Evolutionary conservation across 1,284 basidiomycete species (phyloP).

Genomic region (Golubevia sp.): DNA sequence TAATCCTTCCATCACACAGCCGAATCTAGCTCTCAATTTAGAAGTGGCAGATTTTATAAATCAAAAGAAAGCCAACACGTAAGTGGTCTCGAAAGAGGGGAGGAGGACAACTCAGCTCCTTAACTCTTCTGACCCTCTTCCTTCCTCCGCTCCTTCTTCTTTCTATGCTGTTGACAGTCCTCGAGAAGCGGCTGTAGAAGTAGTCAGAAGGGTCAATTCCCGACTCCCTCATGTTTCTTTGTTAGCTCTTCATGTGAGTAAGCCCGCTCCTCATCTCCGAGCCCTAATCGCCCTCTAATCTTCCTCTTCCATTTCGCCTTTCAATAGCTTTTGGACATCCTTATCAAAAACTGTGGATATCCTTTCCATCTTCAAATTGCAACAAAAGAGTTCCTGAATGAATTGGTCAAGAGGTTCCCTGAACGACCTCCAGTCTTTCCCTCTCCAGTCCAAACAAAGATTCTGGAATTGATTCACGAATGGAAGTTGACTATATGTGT

Average conservation of each 20-base stretch:
- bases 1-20: slow-evolving; percentile 81
- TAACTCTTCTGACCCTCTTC: too few species aligned
- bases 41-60: slow-evolving; percentile 94
- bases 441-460: slow-evolving; percentile 89
- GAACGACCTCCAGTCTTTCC: slow-evolving; percentile 95
- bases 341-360: slow-evolving; percentile 94
- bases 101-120: too few species aligned
- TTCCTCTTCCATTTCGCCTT: background rate
- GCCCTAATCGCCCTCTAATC: background rate
- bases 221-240: slow-evolving; percentile 87
- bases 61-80: slow-evolving; percentile 95
- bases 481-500: slow-evolving; percentile 95
- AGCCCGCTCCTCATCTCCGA: background rate
- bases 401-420: slow-evolving; percentile 95
- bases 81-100: too few species aligned
- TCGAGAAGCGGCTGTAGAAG: slow-evolving; percentile 82
- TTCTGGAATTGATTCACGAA: slow-evolving; percentile 87
- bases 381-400: slow-evolving; percentile 99
- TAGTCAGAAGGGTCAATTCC: slow-evolving; percentile 81
- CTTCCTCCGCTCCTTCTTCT: background rate
- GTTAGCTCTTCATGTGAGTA: slow-evolving; percentile 67
- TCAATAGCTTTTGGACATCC: slow-evolving; percentile 76
- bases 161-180: slow-evolving; percentile 63
- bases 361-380: slow-evolving; percentile 94
- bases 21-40: slow-evolving; percentile 88